These are phyloP conservation scores for Hanseniaspora meyeri DNA, from an alignment of 805 yeast species.

Conservation along the genomic window DNA sequence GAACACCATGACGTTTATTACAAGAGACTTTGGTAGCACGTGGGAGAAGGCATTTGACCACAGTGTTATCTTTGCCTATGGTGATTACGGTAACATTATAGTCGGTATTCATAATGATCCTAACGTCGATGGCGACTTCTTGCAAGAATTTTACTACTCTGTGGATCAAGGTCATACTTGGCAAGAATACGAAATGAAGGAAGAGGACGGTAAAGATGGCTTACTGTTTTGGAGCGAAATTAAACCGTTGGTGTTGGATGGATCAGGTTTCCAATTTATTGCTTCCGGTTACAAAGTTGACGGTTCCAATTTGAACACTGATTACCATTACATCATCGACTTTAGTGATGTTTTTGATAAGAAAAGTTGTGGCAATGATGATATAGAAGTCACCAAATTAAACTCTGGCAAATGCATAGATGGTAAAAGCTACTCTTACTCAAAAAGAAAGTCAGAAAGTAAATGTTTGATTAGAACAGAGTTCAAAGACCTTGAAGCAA, in stretches of 20 bases:
- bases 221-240: slow-evolving; percentile 19
- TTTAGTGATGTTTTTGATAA: slow-evolving; percentile 43
- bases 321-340: slow-evolving; percentile 32
- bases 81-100: slow-evolving; percentile 67
- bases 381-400: slow-evolving; percentile 50
- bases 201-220: background rate
- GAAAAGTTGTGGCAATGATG: slow-evolving; percentile 35
- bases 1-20: slow-evolving; percentile 42
- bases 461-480: slow-evolving; percentile 46
- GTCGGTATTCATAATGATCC: slow-evolving; percentile 42
- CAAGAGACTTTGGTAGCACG: slow-evolving; percentile 65
- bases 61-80: slow-evolving; percentile 47
- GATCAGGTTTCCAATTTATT: slow-evolving; percentile 46
- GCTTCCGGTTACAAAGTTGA: slow-evolving; percentile 7
- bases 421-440: slow-evolving; percentile 55
- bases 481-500: slow-evolving; percentile 33
- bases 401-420: slow-evolving; percentile 39
- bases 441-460: slow-evolving; percentile 52
- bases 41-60: slow-evolving; percentile 49
- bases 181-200: slow-evolving; percentile 32
- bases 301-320: slow-evolving; percentile 5
- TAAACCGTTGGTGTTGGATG: slow-evolving; percentile 49
- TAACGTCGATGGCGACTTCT: slow-evolving; percentile 26
- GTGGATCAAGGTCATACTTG: slow-evolving; percentile 65
- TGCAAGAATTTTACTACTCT: slow-evolving; percentile 39